Evolutionary conservation across 345 rosid genomes (phyloP).

Genomic region (Eucalyptus curtisii): DNA sequence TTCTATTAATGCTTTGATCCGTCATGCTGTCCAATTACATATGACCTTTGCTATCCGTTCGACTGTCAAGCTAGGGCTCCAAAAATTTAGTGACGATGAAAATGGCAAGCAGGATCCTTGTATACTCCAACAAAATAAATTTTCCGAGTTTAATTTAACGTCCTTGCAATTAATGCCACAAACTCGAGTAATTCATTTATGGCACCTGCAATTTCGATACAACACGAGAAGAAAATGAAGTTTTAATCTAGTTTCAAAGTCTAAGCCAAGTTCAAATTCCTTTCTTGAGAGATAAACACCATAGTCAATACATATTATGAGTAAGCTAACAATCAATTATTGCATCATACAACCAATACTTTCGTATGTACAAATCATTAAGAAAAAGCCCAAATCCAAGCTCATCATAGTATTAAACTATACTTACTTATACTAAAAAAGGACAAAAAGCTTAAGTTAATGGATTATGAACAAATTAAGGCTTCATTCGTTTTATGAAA

Average conservation of each 20-base stretch:
- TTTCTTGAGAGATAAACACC: no score
- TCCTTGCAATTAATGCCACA: background rate
- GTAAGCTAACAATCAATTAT: no score
- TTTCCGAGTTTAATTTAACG: no score
- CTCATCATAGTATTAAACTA: no score
- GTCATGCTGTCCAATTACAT: background rate
- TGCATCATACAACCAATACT: no score
- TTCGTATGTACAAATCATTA: no score
- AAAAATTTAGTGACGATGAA: background rate
- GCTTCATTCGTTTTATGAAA: no score
- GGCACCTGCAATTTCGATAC: background rate
- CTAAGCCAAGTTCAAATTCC: background rate
- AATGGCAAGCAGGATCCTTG: background rate
- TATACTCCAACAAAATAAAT: background rate
- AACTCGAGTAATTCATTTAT: background rate
- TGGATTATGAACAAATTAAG: no score
- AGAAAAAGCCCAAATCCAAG: no score
- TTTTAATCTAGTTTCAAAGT: background rate
- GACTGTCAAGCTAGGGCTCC: background rate
- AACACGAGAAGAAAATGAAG: background rate
- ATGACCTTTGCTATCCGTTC: background rate
- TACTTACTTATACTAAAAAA: no score
- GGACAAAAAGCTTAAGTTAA: no score
- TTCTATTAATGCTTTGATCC: background rate
- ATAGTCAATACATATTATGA: no score